phyloP scores from a whole-genome alignment of 176 grass and related monocot species.

The Triticum urartu region DNA sequence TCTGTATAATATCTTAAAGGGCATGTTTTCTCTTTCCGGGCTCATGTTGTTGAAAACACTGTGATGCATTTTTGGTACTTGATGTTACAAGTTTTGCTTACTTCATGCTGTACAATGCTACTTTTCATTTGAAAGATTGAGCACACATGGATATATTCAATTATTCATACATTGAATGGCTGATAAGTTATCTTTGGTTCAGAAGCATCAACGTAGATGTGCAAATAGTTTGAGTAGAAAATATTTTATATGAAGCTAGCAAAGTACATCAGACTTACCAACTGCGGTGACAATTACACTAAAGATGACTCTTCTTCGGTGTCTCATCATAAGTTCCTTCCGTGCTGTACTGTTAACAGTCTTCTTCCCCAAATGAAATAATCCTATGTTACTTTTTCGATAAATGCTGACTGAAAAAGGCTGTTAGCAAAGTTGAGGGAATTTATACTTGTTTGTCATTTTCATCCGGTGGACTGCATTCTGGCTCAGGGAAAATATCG shows the following conservation, averaged over 20 bases:
- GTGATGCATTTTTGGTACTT: not conserved
- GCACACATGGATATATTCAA: too few relatives aligned
- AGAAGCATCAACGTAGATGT: too few relatives aligned
- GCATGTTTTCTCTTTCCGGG: not conserved
- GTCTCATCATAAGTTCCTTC: slow-evolving; percentile 71
- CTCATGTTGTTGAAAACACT: not conserved
- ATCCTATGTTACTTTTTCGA: slow-evolving; percentile 22
- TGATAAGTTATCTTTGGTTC: too few relatives aligned
- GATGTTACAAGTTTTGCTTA: not conserved
- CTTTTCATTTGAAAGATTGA: too few relatives aligned
- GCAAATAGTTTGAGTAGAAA: too few relatives aligned
- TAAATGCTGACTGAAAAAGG: not conserved
- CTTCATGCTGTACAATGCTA: too few relatives aligned
- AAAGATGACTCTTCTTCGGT: slow-evolving; percentile 71
- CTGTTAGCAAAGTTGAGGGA: not conserved
- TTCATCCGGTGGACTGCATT: slow-evolving; percentile 34
- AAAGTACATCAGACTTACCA: slow-evolving; percentile 36
- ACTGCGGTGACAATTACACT: slow-evolving; percentile 73
- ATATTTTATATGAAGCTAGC: too few relatives aligned
- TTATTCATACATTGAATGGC: too few relatives aligned
- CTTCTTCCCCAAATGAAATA: slow-evolving; percentile 29
- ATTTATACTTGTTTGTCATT: slow-evolving; percentile 48
- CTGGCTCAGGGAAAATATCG: slow-evolving; percentile 68
- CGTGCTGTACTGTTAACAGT: slow-evolving; percentile 36
- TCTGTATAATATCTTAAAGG: not conserved